Base-by-base conservation (phyloP, 768 basidiomycete species). In the Psilocybe azurescens region DNA sequence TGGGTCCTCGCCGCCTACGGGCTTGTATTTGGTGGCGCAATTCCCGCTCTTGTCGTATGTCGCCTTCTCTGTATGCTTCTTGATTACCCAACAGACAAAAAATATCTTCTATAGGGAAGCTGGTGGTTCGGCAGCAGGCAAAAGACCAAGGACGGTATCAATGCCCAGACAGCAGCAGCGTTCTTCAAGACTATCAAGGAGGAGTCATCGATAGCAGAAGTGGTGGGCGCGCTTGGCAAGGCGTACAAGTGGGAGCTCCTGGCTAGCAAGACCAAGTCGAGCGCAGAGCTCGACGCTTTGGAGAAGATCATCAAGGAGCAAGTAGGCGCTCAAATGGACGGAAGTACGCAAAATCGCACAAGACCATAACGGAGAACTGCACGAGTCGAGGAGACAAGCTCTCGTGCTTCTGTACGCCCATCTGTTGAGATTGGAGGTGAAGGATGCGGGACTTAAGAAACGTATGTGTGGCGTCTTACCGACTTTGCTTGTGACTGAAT, bases 111-210 rank as follows among this genome's bases (percentile, higher is more conserved):
- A 7, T 67, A 90, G 89, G 91, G 94, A 13, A 86, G 89, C 36
- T 99, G 97, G 97, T 99, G 97, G 97, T 99, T 98, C 70, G 93
- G 94, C 3, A 93, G 88, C 67, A 84, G 92, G 59, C 82, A 87
- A 65, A 89, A 86, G 75, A 99, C 97, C 14, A 96, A 97, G 74
- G 97, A 99, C 65, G 94, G 95, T 46, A 83, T 97, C 59, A 80
- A 93, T 62, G 86, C 89, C 24, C 80, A 79, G 44, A 93, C 94
- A 0, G 97, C 97, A 2, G 88, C 94, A 32, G 79, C 83, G 0
- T 95, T 95, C 79, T 99, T 97, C 88, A 93, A 91, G 72, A 79
- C 83, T 3, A 67, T 98, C n/a, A 86, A 83, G 30, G 97, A 99
- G 70, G 88, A 90, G 28, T 89, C 91, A 7, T 82, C 81, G 0